Evolutionary conservation across 108 stramenopile species (phyloP).

Genomic region (Pseudonitzschia pungens): DNA sequence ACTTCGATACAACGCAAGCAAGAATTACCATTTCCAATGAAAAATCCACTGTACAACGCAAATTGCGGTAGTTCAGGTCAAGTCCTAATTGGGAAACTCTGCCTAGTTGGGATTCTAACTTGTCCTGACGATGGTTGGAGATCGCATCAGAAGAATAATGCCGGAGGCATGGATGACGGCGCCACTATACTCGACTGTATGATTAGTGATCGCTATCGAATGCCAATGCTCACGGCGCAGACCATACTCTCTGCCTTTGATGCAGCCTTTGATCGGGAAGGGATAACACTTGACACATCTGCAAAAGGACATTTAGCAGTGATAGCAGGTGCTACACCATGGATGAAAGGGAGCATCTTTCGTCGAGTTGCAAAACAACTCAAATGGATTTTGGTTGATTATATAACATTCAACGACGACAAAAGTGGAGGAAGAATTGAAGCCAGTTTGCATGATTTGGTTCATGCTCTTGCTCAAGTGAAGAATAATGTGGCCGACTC

Average conservation of each 20-base stretch:
- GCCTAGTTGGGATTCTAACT: slow-evolving; percentile 75
- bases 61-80: slow-evolving; percentile 30
- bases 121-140: slow-evolving; percentile 58
- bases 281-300: slow-evolving; percentile 34
- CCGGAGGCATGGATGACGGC: slow-evolving; percentile 12
- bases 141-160: slow-evolving; percentile 18
- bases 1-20: slow-evolving; percentile 37
- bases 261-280: slow-evolving; percentile 42
- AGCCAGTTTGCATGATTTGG: slow-evolving; percentile 39
- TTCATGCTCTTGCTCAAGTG: slow-evolving; percentile 36
- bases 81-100: slow-evolving; percentile 51
- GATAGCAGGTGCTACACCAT: slow-evolving; percentile 53
- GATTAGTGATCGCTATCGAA: slow-evolving; percentile 48
- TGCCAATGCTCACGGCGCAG: slow-evolving; percentile 49
- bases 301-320: slow-evolving; percentile 42
- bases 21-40: slow-evolving; percentile 69
- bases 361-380: slow-evolving; percentile 43
- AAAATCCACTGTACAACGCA: slow-evolving; percentile 65
- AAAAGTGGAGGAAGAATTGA: neutral
- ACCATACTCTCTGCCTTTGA: slow-evolving; percentile 53
- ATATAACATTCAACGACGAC: neutral
- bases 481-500: slow-evolving; percentile 14
- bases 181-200: slow-evolving; percentile 53
- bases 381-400: slow-evolving; percentile 4
- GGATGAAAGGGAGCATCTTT: slow-evolving; percentile 58